These are phyloP conservation scores for Fusarium pseudocircinatum DNA, from an alignment of 2,329 filamentous ascomycete species.

Conservation along the genomic window DNA sequence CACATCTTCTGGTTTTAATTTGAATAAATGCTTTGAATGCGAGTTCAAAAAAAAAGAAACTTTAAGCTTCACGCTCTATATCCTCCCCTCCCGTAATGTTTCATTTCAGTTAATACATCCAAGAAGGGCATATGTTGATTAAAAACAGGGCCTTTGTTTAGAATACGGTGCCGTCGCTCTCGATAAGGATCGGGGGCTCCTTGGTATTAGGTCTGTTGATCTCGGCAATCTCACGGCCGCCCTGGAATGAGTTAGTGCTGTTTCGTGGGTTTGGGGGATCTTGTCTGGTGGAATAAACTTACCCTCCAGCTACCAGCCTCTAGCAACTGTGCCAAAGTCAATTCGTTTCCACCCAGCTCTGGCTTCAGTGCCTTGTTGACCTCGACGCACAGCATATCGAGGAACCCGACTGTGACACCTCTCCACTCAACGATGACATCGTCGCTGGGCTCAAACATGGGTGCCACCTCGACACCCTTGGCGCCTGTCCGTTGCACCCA, in stretches of 20 bases:
- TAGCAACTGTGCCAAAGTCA: conserved; percentile 87
- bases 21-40: conserved; percentile 36
- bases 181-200: conserved; percentile 94
- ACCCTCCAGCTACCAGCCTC: conserved; percentile 99
- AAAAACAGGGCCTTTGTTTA: conserved; percentile 54
- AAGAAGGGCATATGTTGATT: conserved; percentile 1
- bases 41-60: conserved; percentile 10
- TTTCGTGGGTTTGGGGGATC: not conserved
- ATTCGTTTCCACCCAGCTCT: conserved; percentile 73
- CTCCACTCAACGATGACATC: conserved; percentile 74
- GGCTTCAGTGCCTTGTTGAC: conserved; percentile 51
- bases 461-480: conserved; percentile 65
- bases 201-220: conserved; percentile 96
- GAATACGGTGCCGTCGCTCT: conserved; percentile 96
- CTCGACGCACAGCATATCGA: conserved; percentile 63
- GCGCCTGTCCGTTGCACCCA: conserved; percentile 78
- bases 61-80: conserved; percentile 17
- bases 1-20: conserved; percentile 26
- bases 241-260: conserved; percentile 59
- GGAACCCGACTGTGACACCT: conserved; percentile 68
- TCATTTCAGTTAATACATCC: conserved; percentile 36
- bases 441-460: conserved; percentile 67
- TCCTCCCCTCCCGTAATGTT: conserved; percentile 26
- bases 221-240: conserved; percentile 94
- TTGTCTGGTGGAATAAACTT: conserved; percentile 44